Percentiles rank a stretch among this genome's conserved stretches.
These are phyloP conservation scores for Xylariaceae sp. DNA, from an alignment of 2,329 filamentous ascomycete genomes.

Conservation along the genomic window DNA sequence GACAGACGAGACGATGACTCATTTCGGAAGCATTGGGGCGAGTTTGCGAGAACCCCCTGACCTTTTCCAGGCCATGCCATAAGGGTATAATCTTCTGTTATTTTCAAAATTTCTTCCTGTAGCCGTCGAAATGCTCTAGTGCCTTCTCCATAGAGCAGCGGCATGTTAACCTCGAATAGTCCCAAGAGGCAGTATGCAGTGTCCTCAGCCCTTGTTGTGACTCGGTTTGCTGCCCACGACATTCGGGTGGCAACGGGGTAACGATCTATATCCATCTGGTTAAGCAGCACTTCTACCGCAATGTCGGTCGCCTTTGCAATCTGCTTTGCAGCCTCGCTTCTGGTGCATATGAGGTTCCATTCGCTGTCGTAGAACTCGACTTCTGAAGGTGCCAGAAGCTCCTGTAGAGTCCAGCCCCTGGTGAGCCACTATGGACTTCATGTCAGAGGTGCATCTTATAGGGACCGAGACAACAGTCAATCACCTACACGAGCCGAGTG, in stretches of 20 bases:
- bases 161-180: constrained; percentile 1
- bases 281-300: background rate
- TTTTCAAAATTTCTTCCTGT: constrained; percentile 17
- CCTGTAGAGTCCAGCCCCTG: background rate
- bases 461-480: no score
- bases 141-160: background rate
- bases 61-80: no score
- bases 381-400: background rate
- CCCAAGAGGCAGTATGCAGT: background rate
- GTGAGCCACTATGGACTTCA: no score
- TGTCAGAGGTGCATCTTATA: no score
- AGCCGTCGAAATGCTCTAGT: constrained; percentile 3
- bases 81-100: no score
- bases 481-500: no score
- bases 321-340: background rate
- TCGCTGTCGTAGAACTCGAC: background rate
- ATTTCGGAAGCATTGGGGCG: no score
- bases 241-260: background rate
- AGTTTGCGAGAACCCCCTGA: no score
- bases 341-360: background rate
- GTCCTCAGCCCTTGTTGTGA: background rate
- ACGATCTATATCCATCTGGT: background rate
- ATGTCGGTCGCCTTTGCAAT: background rate
- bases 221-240: background rate
- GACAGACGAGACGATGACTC: no score